A percentile compares a stretch with the other conserved stretches of the same genome.
These are phyloP conservation scores for Saitoella complicata DNA, from an alignment of 805 yeast genomes.

Conservation along the genomic window DNA sequence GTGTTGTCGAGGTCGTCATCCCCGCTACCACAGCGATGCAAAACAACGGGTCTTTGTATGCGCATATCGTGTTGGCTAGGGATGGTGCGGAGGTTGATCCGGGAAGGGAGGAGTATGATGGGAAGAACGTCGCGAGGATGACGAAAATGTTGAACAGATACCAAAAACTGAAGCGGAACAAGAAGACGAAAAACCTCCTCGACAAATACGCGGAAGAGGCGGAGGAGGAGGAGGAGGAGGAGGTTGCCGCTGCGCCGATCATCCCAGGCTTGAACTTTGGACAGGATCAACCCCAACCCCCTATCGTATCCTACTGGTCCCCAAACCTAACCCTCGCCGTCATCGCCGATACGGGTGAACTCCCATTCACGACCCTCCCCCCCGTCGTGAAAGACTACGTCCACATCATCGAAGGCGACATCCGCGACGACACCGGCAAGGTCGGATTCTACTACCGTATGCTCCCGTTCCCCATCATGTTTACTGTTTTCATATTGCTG, in stretches of 20 bases:
- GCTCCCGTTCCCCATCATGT: background rate
- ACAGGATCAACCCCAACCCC: background rate
- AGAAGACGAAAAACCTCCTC: too few relatives aligned
- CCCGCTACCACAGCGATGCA: constrained; percentile 13
- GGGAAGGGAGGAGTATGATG: too few relatives aligned
- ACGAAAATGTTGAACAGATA: too few relatives aligned
- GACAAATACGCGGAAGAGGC: constrained; percentile 4
- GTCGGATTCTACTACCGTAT: constrained; percentile 8
- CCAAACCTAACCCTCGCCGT: constrained; percentile 24
- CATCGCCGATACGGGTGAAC: constrained; percentile 14
- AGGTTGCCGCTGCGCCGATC: background rate
- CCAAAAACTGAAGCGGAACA: too few relatives aligned
- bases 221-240: constrained; percentile 11
- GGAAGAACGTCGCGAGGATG: too few relatives aligned
- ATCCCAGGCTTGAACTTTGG: too few relatives aligned
- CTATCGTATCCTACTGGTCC: constrained; percentile 22
- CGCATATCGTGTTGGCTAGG: constrained; percentile 16
- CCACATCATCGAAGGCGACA: constrained; percentile 16
- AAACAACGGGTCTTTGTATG: constrained; percentile 22
- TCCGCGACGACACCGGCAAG: constrained; percentile 19
- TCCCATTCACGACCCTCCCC: constrained; percentile 16
- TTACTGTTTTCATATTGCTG: background rate
- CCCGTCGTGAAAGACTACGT: constrained; percentile 14
- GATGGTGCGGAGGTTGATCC: too few relatives aligned
- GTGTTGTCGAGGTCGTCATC: constrained; percentile 2